Conservation (phyloP, 2,329 filamentous ascomycete species). For the Sporothrix inflata region DNA sequence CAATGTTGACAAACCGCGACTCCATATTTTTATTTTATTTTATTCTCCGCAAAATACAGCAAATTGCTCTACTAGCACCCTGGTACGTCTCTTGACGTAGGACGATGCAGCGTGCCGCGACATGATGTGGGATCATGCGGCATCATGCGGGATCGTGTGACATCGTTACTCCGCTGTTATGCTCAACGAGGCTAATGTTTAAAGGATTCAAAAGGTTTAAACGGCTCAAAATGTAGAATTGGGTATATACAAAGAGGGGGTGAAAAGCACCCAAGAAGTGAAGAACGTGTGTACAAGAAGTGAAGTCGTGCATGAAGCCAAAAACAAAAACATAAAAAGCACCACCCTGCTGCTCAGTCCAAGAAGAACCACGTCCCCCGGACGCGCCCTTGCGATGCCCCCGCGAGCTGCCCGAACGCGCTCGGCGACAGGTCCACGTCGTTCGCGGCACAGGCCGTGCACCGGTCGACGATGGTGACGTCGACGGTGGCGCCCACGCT, state of each 20-base stretch:
- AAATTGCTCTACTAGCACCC: no score
- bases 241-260: slow-evolving; percentile 4
- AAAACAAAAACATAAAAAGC: not conserved
- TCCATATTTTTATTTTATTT: not conserved
- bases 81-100: no score
- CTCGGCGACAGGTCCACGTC: slow-evolving; percentile 55
- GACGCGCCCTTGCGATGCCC: slow-evolving; percentile 47
- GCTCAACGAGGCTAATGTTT: no score
- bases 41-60: no score
- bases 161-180: no score
- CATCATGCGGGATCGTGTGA: no score
- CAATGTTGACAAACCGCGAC: not conserved
- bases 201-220: no score
- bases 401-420: slow-evolving; percentile 53
- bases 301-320: not conserved
- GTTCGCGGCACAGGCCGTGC: slow-evolving; percentile 51
- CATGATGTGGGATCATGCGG: not conserved
- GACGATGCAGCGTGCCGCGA: not conserved
- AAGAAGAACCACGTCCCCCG: slow-evolving; percentile 45
- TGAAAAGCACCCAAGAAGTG: not conserved
- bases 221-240: not conserved
- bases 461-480: slow-evolving; percentile 71
- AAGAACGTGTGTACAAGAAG: slow-evolving; percentile 1
- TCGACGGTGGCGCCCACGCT: slow-evolving; percentile 49
- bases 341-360: not conserved